These are phyloP conservation scores for Colletotrichum sojae DNA, from an alignment of 2,329 filamentous ascomycete species.

Conservation along the genomic window DNA sequence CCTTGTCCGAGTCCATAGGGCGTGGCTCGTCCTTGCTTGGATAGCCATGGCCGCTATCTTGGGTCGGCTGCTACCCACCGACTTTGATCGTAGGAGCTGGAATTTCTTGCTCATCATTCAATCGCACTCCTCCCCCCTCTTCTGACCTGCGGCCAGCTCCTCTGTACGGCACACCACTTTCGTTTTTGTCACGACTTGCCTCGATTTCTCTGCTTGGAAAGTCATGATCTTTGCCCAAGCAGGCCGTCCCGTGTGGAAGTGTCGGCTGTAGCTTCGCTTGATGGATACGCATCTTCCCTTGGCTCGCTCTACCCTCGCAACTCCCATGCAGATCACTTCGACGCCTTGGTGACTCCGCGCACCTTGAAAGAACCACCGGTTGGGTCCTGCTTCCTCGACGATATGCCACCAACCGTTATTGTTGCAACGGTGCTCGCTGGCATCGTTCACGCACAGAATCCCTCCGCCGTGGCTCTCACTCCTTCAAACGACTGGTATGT, in stretches of 20 bases:
- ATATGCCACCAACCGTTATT: conserved; percentile 29
- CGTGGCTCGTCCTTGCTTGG: conserved; percentile 32
- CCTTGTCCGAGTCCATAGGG: conserved; percentile 19
- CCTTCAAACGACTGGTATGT: conserved; percentile 39
- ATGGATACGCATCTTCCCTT: conserved; percentile 27
- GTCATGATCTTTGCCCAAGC: not conserved
- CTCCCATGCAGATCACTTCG: conserved; percentile 35
- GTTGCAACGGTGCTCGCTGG: conserved; percentile 34
- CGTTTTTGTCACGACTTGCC: not conserved
- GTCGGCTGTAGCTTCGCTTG: conserved; percentile 22
- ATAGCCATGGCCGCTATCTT: conserved; percentile 31
- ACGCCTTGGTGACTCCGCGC: conserved; percentile 37
- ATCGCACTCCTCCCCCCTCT: conserved; percentile 22
- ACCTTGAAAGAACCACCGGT: conserved; percentile 31
- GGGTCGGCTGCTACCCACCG: conserved; percentile 27
- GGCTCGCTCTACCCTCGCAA: conserved; percentile 26
- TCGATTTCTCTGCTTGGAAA: not conserved
- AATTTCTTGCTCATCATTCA: conserved; percentile 36
- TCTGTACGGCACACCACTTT: conserved; percentile 18
- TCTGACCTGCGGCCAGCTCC: conserved; percentile 6
- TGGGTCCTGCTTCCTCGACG: conserved; percentile 25
- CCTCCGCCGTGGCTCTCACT: conserved; percentile 38
- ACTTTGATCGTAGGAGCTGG: conserved; percentile 30
- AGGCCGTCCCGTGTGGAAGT: conserved; percentile 14
- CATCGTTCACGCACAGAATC: conserved; percentile 33